Evolutionary conservation across 1,284 basidiomycete species (phyloP).

Genomic region (Leucoagaricus sp.): DNA sequence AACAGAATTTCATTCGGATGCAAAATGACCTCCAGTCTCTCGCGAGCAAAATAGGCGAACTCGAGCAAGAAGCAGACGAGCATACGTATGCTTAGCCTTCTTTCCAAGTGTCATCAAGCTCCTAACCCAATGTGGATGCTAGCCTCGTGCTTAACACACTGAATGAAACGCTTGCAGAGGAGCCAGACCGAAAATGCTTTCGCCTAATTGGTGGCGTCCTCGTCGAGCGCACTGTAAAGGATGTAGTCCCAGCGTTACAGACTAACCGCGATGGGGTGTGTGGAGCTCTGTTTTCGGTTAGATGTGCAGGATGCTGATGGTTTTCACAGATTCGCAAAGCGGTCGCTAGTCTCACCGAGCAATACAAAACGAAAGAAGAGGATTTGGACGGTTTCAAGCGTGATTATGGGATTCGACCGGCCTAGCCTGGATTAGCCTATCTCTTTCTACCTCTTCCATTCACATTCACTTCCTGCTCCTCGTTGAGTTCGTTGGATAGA

Average conservation of each 20-base stretch:
- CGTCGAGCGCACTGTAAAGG: constrained; percentile 94
- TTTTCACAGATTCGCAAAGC: constrained; percentile 74
- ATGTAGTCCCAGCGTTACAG: constrained; percentile 89
- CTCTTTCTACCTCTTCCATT: not conserved
- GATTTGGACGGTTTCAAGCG: constrained; percentile 84
- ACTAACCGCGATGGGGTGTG: constrained; percentile 84
- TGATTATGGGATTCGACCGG: constrained; percentile 79
- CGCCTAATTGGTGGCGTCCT: constrained; percentile 95
- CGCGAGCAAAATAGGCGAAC: constrained; percentile 90
- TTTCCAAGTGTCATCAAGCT: constrained; percentile 13
- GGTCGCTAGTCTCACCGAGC: constrained; percentile 73
- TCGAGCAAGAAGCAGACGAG: constrained; percentile 92
- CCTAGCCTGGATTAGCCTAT: constrained; percentile 22
- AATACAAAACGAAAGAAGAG: constrained; percentile 86
- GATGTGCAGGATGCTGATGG: constrained; percentile 18
- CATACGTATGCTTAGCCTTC: constrained; percentile 58
- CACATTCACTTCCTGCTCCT: not conserved
- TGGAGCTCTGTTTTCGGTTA: constrained; percentile 16
- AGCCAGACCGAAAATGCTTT: constrained; percentile 94
- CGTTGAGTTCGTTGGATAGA: not conserved
- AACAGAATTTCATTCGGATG: constrained; percentile 72
- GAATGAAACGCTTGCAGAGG: constrained; percentile 72
- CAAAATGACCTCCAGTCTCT: constrained; percentile 85
- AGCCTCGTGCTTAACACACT: constrained; percentile 92
- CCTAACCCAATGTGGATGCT: constrained; percentile 17